Base-by-base conservation (phyloP, 2,329 filamentous ascomycete species). In the Sporothrix pallida region DNA sequence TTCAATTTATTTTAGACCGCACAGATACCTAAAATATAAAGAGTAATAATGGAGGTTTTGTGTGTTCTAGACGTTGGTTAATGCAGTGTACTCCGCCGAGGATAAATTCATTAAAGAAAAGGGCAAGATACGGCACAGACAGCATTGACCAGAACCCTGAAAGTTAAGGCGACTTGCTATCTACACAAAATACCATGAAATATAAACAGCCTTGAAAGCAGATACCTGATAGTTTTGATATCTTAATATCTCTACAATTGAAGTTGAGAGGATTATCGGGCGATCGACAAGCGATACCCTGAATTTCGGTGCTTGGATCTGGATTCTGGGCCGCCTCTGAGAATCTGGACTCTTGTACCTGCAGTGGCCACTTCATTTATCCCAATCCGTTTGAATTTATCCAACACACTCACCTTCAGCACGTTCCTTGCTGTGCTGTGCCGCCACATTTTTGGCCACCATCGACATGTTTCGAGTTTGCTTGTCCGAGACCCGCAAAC, bases 381-480 rank as follows among this genome's bases (percentile, higher is more conserved):
- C 52, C 9, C 52, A 12, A 23, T 56, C 20, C 2, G 3, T 8
- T 9, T 20, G 9, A n/a, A 56, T 56, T 56, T 23, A 56, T 56
- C 52, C 20, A 56, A 23, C 12, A 26, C 52, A 20, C 3, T 56
- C 13, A 2, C n/a, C n/a, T 26, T 56, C n/a, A 23, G 20, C 52
- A 56, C 52, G 52, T 56, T 56, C 52, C 52, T 56, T 54, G 52
- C 52, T 54, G n/a, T 23, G 52, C 52, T 9, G 31, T 37, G 52
- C n/a, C 52, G 52, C 52, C 52, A 54, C 52, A n/a, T 12, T 56
- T 12, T 56, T 12, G 20, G 7, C n/a, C 52, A 23, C 20, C 7
- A 23, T 20, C 23, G 20, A 12, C 31, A 12, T 7, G 9, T 56
- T 23, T 56, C 52, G 52, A 20, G 20, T 12, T 23, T 56, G 23